phyloP scores from a whole-genome alignment of 768 basidiomycete species.

The Cystofilobasidium ferigula region DNA sequence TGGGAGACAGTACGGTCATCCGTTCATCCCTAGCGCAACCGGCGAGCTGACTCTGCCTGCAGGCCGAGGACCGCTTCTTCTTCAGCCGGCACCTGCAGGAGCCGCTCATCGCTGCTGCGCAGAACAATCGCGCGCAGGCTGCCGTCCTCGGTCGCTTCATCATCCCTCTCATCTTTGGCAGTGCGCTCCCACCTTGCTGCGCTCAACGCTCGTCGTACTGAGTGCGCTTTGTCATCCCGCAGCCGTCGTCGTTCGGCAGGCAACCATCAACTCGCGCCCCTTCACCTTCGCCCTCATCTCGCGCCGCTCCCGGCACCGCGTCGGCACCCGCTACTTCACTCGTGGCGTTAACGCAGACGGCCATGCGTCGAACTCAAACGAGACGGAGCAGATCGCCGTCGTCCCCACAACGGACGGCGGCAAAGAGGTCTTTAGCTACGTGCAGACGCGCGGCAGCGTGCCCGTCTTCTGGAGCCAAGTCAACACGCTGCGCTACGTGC shows the following conservation, averaged over 20 bases:
- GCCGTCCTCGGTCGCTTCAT: constrained; percentile 47
- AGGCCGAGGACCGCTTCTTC: constrained; percentile 94
- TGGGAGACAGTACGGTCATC: constrained; percentile 16
- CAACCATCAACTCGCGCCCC: constrained; percentile 64
- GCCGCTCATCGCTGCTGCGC: constrained; percentile 52
- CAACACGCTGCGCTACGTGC: constrained; percentile 88
- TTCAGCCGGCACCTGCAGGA: constrained; percentile 79
- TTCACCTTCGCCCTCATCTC: constrained; percentile 80
- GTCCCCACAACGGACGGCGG: constrained; percentile 39
- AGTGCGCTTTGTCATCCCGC: neutral
- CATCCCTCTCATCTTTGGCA: constrained; percentile 90
- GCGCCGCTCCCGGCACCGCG: constrained; percentile 82
- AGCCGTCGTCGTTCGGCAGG: constrained; percentile 78
- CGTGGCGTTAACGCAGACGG: constrained; percentile 85
- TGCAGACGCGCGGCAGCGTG: constrained; percentile 86
- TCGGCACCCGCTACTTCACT: constrained; percentile 94
- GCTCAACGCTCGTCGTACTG: neutral
- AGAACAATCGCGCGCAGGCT: constrained; percentile 50
- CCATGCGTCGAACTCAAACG: constrained; percentile 93
- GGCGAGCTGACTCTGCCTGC: neutral
- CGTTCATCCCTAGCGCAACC: neutral
- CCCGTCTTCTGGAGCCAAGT: constrained; percentile 95
- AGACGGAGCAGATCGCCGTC: constrained; percentile 86
- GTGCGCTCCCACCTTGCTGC: constrained; percentile 46
- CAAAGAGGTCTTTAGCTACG: constrained; percentile 55